Evolutionary conservation across 1,139 yeast genomes (phyloP).

Genomic region (Blastobotrys serpentis): DNA sequence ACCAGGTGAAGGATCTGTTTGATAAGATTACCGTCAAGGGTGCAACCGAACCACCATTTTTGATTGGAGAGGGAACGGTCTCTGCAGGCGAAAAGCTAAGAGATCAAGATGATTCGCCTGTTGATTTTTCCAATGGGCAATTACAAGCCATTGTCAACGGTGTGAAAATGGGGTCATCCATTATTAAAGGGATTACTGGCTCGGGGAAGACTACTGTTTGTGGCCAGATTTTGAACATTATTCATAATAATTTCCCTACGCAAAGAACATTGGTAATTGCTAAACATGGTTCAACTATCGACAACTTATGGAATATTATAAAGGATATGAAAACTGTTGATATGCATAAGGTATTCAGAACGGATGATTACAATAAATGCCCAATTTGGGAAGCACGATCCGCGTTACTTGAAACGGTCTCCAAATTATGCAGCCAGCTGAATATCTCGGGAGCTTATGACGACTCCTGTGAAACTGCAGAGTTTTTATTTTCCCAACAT

Average conservation of each 20-base stretch:
- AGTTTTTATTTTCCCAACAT: slow-evolving; percentile 38
- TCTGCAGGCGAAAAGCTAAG: slow-evolving; percentile 9
- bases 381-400: slow-evolving; percentile 22
- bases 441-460: slow-evolving; percentile 46
- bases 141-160: slow-evolving; percentile 41
- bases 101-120: slow-evolving; percentile 17
- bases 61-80: neutral
- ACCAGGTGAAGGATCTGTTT: slow-evolving; percentile 13
- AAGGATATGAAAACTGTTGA: neutral
- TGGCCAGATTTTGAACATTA: slow-evolving; percentile 29
- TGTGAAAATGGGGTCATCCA: slow-evolving; percentile 38
- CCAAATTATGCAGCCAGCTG: slow-evolving; percentile 38
- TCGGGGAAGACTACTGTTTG: slow-evolving; percentile 45
- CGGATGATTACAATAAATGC: neutral
- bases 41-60: slow-evolving; percentile 14
- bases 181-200: slow-evolving; percentile 49
- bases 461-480: slow-evolving; percentile 46
- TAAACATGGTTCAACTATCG: slow-evolving; percentile 18
- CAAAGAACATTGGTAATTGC: slow-evolving; percentile 41
- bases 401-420: slow-evolving; percentile 36
- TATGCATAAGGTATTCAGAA: neutral
- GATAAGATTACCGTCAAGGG: slow-evolving; percentile 21
- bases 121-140: slow-evolving; percentile 25
- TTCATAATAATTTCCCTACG: slow-evolving; percentile 36
- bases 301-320: neutral